Base-by-base conservation (phyloP, 140 eudicot species). In the Ambrosia hybrid region DNA sequence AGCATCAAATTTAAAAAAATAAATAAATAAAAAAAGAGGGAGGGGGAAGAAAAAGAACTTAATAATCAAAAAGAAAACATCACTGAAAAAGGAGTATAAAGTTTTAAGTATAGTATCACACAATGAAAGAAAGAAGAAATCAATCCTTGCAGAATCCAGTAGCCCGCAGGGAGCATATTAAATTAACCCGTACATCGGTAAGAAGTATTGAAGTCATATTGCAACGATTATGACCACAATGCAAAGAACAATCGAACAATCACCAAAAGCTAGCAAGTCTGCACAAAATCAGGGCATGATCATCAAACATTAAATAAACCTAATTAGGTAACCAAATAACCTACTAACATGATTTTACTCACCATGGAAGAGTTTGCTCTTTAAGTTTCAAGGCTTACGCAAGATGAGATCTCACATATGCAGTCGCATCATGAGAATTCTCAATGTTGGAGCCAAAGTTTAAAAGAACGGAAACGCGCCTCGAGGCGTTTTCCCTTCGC, bases 311-410 rank as follows among this genome's bases (percentile, higher is more conserved):
- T n/a, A 60, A 13, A 45, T 5, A 45, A 56, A 46, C n/a, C n/a
- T 10, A 9, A 8, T 9, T 46, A 46, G 3, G 3, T 33, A 36
- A 36, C 11, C 7, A 59, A n/a, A n/a, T n/a, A 3, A 49, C 2
- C 6, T 34, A 69, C 51, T 2, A 73, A 11, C n/a, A 60, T 17
- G 66, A 0, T 37, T 64, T 62, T 15, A n/a, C 6, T 80, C 83
- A 90, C 96, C 95, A 90, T 89, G 15, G 96, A 90, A 43, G 96
- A 87, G 73, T 90, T 90, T 72, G 95, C 80, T 78, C 80, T 87
- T 73, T 90, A 95, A 73, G 87, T 85, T 82, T n/a, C n/a, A n/a
- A n/a, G n/a, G n/a, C n/a, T 90, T 87, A 77, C 11, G 82, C 84
- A 60, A 90, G 95, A 41, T 90, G 95, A 34, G 87, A 15, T 81